Evolutionary conservation across 352 stramenopile species (phyloP), one percentile per base, ranked within the genome.

Genomic region (Peronospora farinosa): DNA sequence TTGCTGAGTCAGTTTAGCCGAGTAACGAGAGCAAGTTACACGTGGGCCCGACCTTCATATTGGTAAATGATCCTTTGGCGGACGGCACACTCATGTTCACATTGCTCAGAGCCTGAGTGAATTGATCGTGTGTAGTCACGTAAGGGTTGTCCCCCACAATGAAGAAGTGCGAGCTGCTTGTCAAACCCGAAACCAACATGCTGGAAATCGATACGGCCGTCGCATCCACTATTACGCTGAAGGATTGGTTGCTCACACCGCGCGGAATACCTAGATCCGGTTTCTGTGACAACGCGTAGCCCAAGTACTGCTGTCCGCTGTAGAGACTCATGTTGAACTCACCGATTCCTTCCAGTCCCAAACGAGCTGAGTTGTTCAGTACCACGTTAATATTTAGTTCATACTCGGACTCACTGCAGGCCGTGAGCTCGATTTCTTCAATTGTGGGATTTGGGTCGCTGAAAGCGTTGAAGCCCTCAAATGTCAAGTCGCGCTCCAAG

Each of bases 271-370:
- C 72, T 21, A 72, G 40, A 13, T 68, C 51, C 10, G 72, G 60
- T 5, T 74, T 51, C 16, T 54, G 47, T 16, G 72, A 82, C 12
- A 82, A 15, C 0, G 72, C 72, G 57, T 80, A 84, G 47, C 77
- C 77, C 19, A 88, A 51, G 45, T 83, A 86, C 13, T 78, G 47
- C 17, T 82, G 45, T 5, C 64, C 52, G 49, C 77, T 78, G 66
- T 86, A 86, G 11, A 88, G 28, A 40, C 60, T 86, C 59, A 88
- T 62, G 54, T 88, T 88, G 51, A 88, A 64, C 33, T 58, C 57
- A 13, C 73, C 78, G 28, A 88, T 69, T 35, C 69, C 69, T 21
- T 78, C 56, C 44, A 84, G 54, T 6, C 72, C 74, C 39, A 84
- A 60, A 42, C 66, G 54, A 11, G 67, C 67, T 36, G 65, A 63